These are phyloP conservation scores for Lasiodiplodia sp. DNA, from an alignment of 2,329 filamentous ascomycete species.

Conservation along the genomic window DNA sequence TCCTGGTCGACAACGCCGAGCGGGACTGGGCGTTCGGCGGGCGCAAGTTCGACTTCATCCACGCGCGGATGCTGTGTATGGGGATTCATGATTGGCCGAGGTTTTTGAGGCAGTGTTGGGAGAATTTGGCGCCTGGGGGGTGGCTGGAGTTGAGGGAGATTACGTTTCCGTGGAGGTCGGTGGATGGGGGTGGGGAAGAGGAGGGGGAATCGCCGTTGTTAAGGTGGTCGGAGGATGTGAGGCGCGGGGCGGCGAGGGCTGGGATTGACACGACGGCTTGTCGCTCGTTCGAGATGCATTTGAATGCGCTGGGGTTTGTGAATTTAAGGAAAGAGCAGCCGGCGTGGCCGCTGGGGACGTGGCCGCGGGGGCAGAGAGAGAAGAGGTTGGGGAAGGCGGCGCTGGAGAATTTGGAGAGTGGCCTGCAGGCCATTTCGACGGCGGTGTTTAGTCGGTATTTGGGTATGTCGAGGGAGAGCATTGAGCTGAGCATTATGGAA, in stretches of 20 bases:
- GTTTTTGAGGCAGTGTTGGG: slow-evolving; percentile 49
- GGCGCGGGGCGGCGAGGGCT: slow-evolving; percentile 2
- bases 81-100: slow-evolving; percentile 59
- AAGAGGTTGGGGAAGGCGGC: slow-evolving; percentile 9
- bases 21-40: slow-evolving; percentile 59
- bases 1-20: slow-evolving; percentile 32
- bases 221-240: slow-evolving; percentile 15
- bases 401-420: slow-evolving; percentile 16
- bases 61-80: slow-evolving; percentile 57
- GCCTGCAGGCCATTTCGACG: slow-evolving; percentile 21
- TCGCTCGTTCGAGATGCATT: slow-evolving; percentile 37
- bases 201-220: background rate
- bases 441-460: slow-evolving; percentile 25
- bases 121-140: slow-evolving; percentile 53
- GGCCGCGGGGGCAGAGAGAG: background rate
- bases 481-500: slow-evolving; percentile 1
- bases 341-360: slow-evolving; percentile 20
- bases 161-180: slow-evolving; percentile 32
- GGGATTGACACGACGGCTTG: slow-evolving; percentile 45
- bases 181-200: background rate
- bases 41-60: slow-evolving; percentile 63
- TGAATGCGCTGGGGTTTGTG: slow-evolving; percentile 8
- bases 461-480: slow-evolving; percentile 4
- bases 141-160: slow-evolving; percentile 56
- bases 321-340: background rate